Evolutionary conservation across 2,329 filamentous ascomycete species (phyloP).

Genomic region (Phyllosticta citriasiana): DNA sequence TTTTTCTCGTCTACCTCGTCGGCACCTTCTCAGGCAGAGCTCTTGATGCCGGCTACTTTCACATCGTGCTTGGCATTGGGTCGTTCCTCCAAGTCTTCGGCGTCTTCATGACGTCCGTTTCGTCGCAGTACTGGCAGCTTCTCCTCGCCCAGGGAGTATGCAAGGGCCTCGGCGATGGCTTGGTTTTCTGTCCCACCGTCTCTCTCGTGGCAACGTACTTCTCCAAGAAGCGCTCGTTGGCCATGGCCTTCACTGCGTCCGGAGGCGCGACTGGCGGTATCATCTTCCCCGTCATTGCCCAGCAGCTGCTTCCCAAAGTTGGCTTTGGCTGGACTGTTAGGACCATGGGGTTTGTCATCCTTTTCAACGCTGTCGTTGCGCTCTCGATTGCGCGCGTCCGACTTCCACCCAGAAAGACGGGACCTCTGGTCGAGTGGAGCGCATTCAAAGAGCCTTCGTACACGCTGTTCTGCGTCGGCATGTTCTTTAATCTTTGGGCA

Average conservation of each 20-base stretch:
- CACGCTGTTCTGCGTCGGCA: slow-evolving; percentile 33
- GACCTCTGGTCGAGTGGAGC: slow-evolving; percentile 43
- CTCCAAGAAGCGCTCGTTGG: slow-evolving; percentile 21
- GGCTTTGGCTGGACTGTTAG: slow-evolving; percentile 16
- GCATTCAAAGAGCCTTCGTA: slow-evolving; percentile 49
- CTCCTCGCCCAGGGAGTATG: slow-evolving; percentile 40
- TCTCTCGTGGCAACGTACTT: slow-evolving; percentile 30
- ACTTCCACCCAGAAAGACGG: slow-evolving; percentile 34
- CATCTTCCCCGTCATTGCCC: slow-evolving; percentile 14
- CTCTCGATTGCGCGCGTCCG: slow-evolving; percentile 31
- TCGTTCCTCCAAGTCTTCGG: slow-evolving; percentile 29
- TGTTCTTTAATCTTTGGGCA: slow-evolving; percentile 37
- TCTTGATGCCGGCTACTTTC: slow-evolving; percentile 35
- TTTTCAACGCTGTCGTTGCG: slow-evolving; percentile 21
- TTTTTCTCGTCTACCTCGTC: slow-evolving; percentile 34
- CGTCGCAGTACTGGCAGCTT: slow-evolving; percentile 36
- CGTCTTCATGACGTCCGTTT: slow-evolving; percentile 36
- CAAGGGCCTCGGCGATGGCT: slow-evolving; percentile 36
- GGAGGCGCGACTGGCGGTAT: slow-evolving; percentile 14
- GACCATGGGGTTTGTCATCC: slow-evolving; percentile 33
- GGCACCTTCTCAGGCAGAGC: slow-evolving; percentile 34
- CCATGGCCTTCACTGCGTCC: slow-evolving; percentile 18
- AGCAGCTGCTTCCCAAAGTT: slow-evolving; percentile 11
- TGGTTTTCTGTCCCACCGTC: slow-evolving; percentile 30
- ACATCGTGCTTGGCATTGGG: slow-evolving; percentile 27